These are phyloP conservation scores for Trichophyton schoenleinii DNA, from an alignment of 2,329 filamentous ascomycete genomes.

Conservation along the genomic window DNA sequence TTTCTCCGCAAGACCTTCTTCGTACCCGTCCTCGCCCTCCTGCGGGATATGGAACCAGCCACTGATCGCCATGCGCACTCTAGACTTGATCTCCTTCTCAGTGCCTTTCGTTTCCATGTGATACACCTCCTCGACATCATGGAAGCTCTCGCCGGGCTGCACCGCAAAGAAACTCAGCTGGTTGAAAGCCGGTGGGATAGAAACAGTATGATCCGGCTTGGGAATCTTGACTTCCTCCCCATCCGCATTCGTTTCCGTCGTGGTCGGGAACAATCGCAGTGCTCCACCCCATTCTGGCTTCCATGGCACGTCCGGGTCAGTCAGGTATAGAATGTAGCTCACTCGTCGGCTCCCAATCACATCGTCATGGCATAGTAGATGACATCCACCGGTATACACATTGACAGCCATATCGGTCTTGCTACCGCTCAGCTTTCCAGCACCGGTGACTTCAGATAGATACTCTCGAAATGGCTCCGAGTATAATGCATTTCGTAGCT, in stretches of 20 bases:
- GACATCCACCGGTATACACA: slow-evolving; percentile 91
- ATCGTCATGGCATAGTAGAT: slow-evolving; percentile 92
- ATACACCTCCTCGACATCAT: slow-evolving; percentile 97
- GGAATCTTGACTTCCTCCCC: slow-evolving; percentile 70
- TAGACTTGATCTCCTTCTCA: slow-evolving; percentile 47
- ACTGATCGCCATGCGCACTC: slow-evolving; percentile 89
- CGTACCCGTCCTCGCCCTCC: slow-evolving; percentile 80
- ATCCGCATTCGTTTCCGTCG: slow-evolving; percentile 51
- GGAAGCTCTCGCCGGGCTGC: slow-evolving; percentile 95
- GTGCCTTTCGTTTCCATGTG: slow-evolving; percentile 46
- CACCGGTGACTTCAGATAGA: slow-evolving; percentile 71
- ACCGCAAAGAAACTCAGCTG: slow-evolving; percentile 97
- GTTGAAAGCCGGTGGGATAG: slow-evolving; percentile 91
- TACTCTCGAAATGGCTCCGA: slow-evolving; percentile 81
- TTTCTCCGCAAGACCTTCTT: slow-evolving; percentile 76
- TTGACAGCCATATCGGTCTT: slow-evolving; percentile 99
- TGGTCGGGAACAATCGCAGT: slow-evolving; percentile 69
- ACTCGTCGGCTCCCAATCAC: slow-evolving; percentile 94
- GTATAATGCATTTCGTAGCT: slow-evolving; percentile 88
- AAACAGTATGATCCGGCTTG: slow-evolving; percentile 61
- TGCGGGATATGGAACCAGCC: slow-evolving; percentile 99
- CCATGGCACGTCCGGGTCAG: slow-evolving; percentile 84
- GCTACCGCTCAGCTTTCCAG: slow-evolving; percentile 73
- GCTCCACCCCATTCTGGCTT: slow-evolving; percentile 86
- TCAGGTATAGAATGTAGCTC: slow-evolving; percentile 94